Percentiles rank a stretch among this genome's conserved stretches.
Conservation (phyloP, 139 green algal genomes). For the Coelastrella sp. region DNA sequence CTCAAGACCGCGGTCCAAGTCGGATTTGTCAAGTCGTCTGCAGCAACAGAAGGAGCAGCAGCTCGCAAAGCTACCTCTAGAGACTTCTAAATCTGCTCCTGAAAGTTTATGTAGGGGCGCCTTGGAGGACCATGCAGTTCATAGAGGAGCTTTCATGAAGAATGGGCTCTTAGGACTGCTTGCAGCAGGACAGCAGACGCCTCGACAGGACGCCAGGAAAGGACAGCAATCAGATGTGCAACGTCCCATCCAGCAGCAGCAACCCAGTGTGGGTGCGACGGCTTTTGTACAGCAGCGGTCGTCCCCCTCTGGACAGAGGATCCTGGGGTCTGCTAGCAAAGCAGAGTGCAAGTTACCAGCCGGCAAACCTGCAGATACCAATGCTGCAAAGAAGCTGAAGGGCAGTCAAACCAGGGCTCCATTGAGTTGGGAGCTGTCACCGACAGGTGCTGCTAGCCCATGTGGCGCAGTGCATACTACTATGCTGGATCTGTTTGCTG, state of each 20-base stretch:
- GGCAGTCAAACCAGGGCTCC: not conserved
- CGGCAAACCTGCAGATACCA: not conserved
- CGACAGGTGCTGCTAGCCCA: conserved; percentile 39
- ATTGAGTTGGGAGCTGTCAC: conserved; percentile 30
- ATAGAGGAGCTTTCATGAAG: conserved; percentile 1
- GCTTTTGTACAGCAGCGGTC: too few relatives aligned
- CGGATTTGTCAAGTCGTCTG: not conserved
- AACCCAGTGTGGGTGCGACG: too few relatives aligned
- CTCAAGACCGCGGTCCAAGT: not conserved
- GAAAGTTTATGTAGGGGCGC: not conserved
- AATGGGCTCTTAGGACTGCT: not conserved
- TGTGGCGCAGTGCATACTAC: conserved; percentile 25
- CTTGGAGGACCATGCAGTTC: not conserved
- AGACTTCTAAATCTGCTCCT: conserved; percentile 14
- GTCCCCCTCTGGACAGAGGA: not conserved
- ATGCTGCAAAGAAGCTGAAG: too few relatives aligned
- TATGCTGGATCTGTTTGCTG: conserved; percentile 49
- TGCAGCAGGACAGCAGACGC: too few relatives aligned
- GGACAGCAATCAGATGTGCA: too few relatives aligned
- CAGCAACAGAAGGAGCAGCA: not conserved
- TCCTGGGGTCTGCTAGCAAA: not conserved
- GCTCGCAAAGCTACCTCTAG: not conserved
- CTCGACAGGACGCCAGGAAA: too few relatives aligned
- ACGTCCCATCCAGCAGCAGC: too few relatives aligned
- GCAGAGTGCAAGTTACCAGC: not conserved